Base-by-base conservation (phyloP, 129 eudicot species). In the Artemisia annua region DNA sequence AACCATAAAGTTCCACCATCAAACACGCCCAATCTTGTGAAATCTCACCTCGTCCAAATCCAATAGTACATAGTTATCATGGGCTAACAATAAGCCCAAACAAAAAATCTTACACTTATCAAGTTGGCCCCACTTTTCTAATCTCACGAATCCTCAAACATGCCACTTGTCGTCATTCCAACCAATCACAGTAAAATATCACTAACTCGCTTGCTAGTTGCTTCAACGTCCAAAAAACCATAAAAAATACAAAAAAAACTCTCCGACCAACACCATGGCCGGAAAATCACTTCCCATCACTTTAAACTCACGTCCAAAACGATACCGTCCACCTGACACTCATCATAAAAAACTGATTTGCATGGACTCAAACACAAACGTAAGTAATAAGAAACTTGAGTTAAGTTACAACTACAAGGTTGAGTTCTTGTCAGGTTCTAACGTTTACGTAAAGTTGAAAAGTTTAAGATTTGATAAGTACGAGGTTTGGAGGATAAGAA, bases 251-350 rank as follows among this genome's bases (percentile, higher is more conserved):
- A 62, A 62, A 78, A 20, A 20, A 49, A 78, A 14, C 26, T 6
- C 48, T 79, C 53, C 69, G 63, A 75, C 74, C 17, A 70, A 13
- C 69, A 54, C 84, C 48, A 84, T 87, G 92, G 80, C 72, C 78
- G 81, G 87, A 56, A 83, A 84, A 79, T 82, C 81, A 57, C 81
- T 84, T 35, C 81, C 84, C 5, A 82, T 82, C 70, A 67, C 86
- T 20, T 81, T 71, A 50, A 66, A 51, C 80, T 78, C 83, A 16
- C 76, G 83, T 16, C 80, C 85, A 15, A 66, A 64, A 30, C 78
- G 70, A 68, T 81, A 73, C 73, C 70, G 54, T 69, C 63, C 75
- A 43, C 80, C 83, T 26, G 83, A 76, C 49, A 53, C 76, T 14
- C 39, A 7, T 16, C 28, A 70, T 10, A 63, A 75, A 39, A 1